Conservation (phyloP, 2,329 filamentous ascomycete species). For the Ophiostoma angusticollis region DNA sequence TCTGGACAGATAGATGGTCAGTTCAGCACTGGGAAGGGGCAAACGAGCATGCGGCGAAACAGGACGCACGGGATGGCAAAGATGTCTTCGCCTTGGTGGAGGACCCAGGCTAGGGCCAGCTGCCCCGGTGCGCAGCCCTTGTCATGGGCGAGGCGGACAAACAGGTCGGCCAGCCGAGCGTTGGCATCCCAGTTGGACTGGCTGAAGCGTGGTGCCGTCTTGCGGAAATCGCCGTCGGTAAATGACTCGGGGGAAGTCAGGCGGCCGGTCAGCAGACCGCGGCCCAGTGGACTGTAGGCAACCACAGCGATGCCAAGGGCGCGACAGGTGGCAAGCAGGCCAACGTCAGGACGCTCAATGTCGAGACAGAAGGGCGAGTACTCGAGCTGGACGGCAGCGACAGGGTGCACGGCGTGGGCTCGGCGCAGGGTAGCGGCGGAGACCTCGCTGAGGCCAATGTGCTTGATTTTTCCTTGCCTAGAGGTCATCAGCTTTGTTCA, state of each 20-base stretch:
- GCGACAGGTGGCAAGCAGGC: conserved; percentile 30
- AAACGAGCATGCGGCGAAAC: not conserved
- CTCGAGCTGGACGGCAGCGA: conserved; percentile 40
- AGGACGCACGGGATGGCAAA: not conserved
- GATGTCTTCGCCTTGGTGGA: conserved; percentile 2
- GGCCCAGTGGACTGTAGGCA: conserved; percentile 26
- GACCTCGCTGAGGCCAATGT: conserved; percentile 41
- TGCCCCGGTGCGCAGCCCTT: conserved; percentile 2
- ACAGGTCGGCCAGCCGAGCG: not conserved
- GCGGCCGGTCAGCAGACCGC: conserved; percentile 28
- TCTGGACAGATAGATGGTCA: no score
- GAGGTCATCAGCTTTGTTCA: no score
- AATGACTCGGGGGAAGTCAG: conserved; percentile 15
- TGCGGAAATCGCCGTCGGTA: conserved; percentile 2
- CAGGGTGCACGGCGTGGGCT: conserved; percentile 34
- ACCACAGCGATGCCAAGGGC: conserved; percentile 31
- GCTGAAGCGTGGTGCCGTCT: not conserved
- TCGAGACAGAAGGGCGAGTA: conserved; percentile 42
- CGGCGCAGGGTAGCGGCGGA: conserved; percentile 36
- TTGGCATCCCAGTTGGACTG: conserved; percentile 1
- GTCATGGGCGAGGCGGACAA: not conserved
- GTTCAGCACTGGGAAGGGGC: no score
- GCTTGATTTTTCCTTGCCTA: conserved; percentile 39
- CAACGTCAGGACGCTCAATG: conserved; percentile 37
- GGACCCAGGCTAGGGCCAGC: conserved; percentile 1